These are phyloP conservation scores for Dendrocalamus sinicus DNA, from an alignment of 176 grass and related monocot genomes.

Conservation along the genomic window DNA sequence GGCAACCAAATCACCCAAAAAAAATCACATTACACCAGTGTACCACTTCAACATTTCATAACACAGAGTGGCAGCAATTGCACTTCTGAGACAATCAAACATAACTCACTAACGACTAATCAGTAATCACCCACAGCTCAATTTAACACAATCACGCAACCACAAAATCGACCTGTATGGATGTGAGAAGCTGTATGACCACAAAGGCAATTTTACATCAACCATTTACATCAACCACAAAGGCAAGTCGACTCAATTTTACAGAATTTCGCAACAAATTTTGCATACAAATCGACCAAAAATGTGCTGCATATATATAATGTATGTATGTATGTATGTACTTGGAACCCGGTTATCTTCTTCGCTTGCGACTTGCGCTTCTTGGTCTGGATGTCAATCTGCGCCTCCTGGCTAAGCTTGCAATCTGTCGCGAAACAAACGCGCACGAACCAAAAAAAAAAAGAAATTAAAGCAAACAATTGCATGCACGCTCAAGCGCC, in stretches of 20 bases:
- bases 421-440: constrained; percentile 42
- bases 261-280: too few species aligned
- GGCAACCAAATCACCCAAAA: constrained; percentile 2
- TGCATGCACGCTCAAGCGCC: neutral
- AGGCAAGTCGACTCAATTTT: too few species aligned
- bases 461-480: neutral
- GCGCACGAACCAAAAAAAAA: too few species aligned
- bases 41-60: neutral
- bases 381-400: constrained; percentile 72
- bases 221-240: too few species aligned
- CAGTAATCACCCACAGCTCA: neutral
- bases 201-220: too few species aligned
- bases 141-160: neutral
- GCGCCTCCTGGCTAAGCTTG: constrained; percentile 68
- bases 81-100: neutral
- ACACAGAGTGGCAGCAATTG: neutral
- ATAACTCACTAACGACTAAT: neutral
- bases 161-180: too few species aligned
- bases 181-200: too few species aligned
- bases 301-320: neutral
- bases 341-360: constrained; percentile 96
- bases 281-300: too few species aligned
- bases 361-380: constrained; percentile 76
- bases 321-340: neutral
- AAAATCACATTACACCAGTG: neutral